These are phyloP conservation scores for Capillidium rhysosporum DNA, from an alignment of 371 early-diverging fungal genomes.

Conservation along the genomic window DNA sequence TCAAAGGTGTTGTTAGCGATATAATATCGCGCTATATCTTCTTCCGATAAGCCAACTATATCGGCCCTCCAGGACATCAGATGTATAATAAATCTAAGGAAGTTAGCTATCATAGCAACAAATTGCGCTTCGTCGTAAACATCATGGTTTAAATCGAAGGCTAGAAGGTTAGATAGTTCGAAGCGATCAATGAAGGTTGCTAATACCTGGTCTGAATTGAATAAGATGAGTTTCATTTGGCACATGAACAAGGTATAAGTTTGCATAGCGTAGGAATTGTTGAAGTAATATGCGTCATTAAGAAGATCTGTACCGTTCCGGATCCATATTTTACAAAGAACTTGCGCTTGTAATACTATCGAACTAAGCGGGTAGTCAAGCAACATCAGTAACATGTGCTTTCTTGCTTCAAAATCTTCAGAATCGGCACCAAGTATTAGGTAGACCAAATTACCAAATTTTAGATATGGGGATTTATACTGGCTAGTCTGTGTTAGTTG, in stretches of 20 bases:
- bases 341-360: constrained; percentile 42
- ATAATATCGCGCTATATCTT: constrained; percentile 54
- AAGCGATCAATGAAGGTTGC: constrained; percentile 67
- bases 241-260: constrained; percentile 73
- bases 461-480: neutral
- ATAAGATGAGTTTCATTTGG: constrained; percentile 48
- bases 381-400: neutral
- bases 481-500: neutral
- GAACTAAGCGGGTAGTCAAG: constrained; percentile 1
- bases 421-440: neutral
- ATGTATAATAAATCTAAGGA: constrained; percentile 60
- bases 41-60: constrained; percentile 31
- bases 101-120: constrained; percentile 62
- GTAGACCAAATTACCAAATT: neutral
- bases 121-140: constrained; percentile 44
- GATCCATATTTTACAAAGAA: constrained; percentile 84
- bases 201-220: constrained; percentile 54
- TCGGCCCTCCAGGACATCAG: constrained; percentile 60
- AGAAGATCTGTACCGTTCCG: constrained; percentile 74
- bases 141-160: constrained; percentile 26
- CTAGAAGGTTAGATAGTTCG: constrained; percentile 56
- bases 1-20: constrained; percentile 63
- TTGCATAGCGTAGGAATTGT: constrained; percentile 61
- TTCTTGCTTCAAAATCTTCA: neutral
- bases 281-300: constrained; percentile 49